Base-by-base conservation (phyloP, 2,329 filamentous ascomycete species). In the Eutypella sp. region DNA sequence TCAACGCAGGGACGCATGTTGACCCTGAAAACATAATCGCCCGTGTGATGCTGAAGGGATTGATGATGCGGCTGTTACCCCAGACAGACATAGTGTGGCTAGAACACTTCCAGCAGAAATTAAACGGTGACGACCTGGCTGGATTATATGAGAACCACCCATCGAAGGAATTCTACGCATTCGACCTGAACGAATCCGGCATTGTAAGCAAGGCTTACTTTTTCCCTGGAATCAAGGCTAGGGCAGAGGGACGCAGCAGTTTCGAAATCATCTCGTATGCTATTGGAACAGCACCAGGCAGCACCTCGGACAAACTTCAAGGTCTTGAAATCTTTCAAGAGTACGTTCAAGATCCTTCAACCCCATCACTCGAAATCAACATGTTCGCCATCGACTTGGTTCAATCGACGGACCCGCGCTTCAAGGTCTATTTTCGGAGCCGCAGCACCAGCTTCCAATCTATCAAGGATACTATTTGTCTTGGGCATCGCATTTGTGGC, bases 361-460 rank as follows among this genome's bases (percentile, higher is more conserved):
- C n/a, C 15, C 22, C n/a, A 42, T 47, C 13, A 24, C 48, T 36
- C 36, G 57, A 34, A 40, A 41, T 24, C 24, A 47, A 52, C 8
- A 64, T 67, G 48, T 34, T 69, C 18, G 66, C 63, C 0, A 54
- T 69, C 11, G 67, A 70, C 40, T 51, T 61, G 6, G 50, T 67
- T 3, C 40, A 51, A 2, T 46, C 55, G 0, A 27, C 41, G 0
- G 41, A 60, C 2, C 64, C 65, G 1, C 60, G 67, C 3, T 49
- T 69, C 25, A 68, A 70, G 42, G 53, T 70, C 29, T 70, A 69
- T 47, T 54, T 67, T 15, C 55, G 67, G 11, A 51, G 44, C 10
- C 55, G 57, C 11, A 29, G 53, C 2, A 69, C 66, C 0, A 48
- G 38, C 6, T 67, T 69, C 27, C 48, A 45, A 2, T 58, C 55